Evolutionary conservation across 1,139 yeast genomes (phyloP), one percentile per base, ranked within the genome.

Genomic region (Meyerozyma athensensis): DNA sequence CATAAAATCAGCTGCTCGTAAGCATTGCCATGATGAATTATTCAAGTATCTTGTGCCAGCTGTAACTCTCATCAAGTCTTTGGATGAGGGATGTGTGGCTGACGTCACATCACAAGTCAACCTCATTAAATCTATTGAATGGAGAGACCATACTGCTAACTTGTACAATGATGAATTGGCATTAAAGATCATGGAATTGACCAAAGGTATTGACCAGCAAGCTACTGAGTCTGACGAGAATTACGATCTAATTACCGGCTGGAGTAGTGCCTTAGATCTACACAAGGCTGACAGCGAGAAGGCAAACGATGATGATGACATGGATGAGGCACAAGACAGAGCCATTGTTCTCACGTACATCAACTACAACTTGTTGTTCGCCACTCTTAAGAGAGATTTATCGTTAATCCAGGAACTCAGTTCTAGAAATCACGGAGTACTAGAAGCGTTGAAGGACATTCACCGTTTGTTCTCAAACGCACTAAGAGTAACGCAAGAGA

Each of bases 341-440:
- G 87, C 89, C 52, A 79, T 90, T 45, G 63, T 87, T 35, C 65
- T 78, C 41, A 85, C 96, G 0, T 90, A 74, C 59, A 74, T 87
- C 51, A 79, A 78, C 49, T 90, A 84, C 61, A 76, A 81, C 50
- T 64, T 77, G 46, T 63, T 84, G 34, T 67, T 84, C 46, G 72
- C 84, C 28, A 77, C 84, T 43, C 72, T 87, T 41, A 77, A 79
- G 57, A 79, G 97, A 61, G 96, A 87, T 54, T 59, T 72, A 43
- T 53, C 72, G 18, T 63, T 81, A 39, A 65, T 74, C 40, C 61
- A 59, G 9, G 64, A 65, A 39, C 53, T 69, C 38, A 34, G 28
- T 21, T 14, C 12, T 9, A 24, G 28, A 24, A 35, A 36, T 2
- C 28, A 37, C 22, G 24, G 26, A 12, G 13, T 20, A 8, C 49